A percentile compares a stretch with the other conserved stretches of the same genome.
These are phyloP conservation scores for Neurospora sp. DNA, from an alignment of 495 filamentous ascomycete genomes.

Conservation along the genomic window DNA sequence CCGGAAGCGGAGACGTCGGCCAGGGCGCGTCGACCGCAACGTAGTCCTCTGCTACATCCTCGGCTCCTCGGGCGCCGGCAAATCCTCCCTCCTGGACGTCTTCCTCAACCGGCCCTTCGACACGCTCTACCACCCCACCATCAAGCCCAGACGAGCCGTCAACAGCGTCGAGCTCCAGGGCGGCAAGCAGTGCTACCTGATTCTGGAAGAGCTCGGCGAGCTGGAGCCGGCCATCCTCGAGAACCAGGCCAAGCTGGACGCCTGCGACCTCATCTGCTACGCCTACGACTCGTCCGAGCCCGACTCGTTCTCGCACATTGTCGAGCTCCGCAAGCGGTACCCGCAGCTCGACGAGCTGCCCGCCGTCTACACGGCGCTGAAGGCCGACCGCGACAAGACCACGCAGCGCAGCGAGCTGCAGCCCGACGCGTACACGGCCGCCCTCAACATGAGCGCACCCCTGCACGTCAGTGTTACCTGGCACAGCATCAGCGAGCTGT, in stretches of 20 bases:
- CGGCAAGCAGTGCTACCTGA: slow-evolving; percentile 94
- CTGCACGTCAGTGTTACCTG: slow-evolving; percentile 91
- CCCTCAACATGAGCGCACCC: slow-evolving; percentile 71
- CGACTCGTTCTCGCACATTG: slow-evolving; percentile 86
- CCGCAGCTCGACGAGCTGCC: slow-evolving; percentile 80
- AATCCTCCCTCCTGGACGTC: slow-evolving; percentile 78
- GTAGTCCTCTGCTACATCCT: slow-evolving; percentile 96
- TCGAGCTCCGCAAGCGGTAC: slow-evolving; percentile 63
- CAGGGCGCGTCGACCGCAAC: slow-evolving; percentile 80
- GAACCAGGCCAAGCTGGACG: slow-evolving; percentile 82
- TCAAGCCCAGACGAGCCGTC: slow-evolving; percentile 84
- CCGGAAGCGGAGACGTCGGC: slow-evolving; percentile 69
- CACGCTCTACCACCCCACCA: slow-evolving; percentile 82
- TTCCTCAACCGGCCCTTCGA: slow-evolving; percentile 85
- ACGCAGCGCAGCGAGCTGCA: slow-evolving; percentile 85
- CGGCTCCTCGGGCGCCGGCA: slow-evolving; percentile 72
- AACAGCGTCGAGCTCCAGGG: slow-evolving; percentile 95
- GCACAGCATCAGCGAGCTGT: slow-evolving; percentile 82
- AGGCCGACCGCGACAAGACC: slow-evolving; percentile 89
- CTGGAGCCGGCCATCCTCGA: slow-evolving; percentile 87
- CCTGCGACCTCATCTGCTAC: slow-evolving; percentile 89
- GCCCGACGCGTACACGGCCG: slow-evolving; percentile 81
- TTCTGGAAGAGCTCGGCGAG: slow-evolving; percentile 92
- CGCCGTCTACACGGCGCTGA: slow-evolving; percentile 81
- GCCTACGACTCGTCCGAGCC: slow-evolving; percentile 95